A percentile compares a stretch with the other conserved stretches of the same genome.
phyloP scores from a whole-genome alignment of 23 red algal genomes.

The Gracilariopsis chorda region DNA sequence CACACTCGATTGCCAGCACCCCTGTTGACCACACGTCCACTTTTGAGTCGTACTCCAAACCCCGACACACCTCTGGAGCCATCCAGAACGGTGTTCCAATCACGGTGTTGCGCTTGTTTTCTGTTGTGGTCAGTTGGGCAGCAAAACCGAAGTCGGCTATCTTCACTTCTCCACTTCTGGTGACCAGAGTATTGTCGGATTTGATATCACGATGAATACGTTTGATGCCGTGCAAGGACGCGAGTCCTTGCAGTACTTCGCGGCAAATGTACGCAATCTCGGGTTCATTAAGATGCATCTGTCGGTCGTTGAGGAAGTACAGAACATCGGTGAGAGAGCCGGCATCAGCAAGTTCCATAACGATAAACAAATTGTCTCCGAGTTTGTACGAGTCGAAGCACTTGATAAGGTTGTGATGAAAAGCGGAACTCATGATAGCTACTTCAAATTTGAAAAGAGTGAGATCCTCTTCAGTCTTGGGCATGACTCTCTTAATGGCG shows the following conservation, averaged over 20 bases:
- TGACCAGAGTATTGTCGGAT: constrained; percentile 83
- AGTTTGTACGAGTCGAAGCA: constrained; percentile 72
- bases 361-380: constrained; percentile 74
- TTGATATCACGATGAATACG: constrained; percentile 94
- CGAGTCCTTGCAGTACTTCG: constrained; percentile 86
- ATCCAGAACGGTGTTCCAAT: constrained; percentile 98
- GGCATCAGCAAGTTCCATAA: constrained; percentile 86
- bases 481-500: constrained; percentile 86
- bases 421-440: constrained; percentile 78
- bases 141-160: constrained; percentile 96
- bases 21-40: constrained; percentile 98
- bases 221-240: constrained; percentile 68
- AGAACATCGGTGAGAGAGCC: constrained; percentile 93
- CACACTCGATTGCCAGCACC: constrained; percentile 96
- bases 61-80: constrained; percentile 94
- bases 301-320: constrained; percentile 67
- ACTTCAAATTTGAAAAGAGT: constrained; percentile 88
- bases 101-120: constrained; percentile 74
- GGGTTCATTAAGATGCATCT: constrained; percentile 75
- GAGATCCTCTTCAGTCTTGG: constrained; percentile 59
- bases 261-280: constrained; percentile 76
- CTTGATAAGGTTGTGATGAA: constrained; percentile 89
- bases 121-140: constrained; percentile 70
- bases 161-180: constrained; percentile 63
- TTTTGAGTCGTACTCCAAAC: constrained; percentile 88